Base-by-base conservation (phyloP, 225 moss, liverwort and hornwort genomes). In the Pseudisothecium myosuroides region DNA sequence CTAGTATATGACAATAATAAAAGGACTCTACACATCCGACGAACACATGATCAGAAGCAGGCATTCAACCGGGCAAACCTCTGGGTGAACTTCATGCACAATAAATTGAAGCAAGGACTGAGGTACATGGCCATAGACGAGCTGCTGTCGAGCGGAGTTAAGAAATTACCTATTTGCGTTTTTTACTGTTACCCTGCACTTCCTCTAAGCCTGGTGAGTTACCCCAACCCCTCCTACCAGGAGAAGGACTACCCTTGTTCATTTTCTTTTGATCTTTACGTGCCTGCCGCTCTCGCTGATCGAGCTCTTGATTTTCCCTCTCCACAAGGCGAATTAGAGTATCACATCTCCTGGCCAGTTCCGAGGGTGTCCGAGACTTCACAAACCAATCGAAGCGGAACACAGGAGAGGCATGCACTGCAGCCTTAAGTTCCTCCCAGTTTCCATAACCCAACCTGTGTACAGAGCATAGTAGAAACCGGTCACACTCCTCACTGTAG, bases 371-470 rank as follows among this genome's bases (percentile, higher is more conserved):
- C 78, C 99, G 93, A 72, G 99, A 99, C 88, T 99, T 99, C 56
- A 99, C 99, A 94, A 99, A 99, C 99, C 99, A 99, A 83, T 99
- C 99, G 81, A 99, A 99, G 75, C 99, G 93, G 74, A 99, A 99
- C 82, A 97, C 94, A 88, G 99, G 96, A 87, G 99, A 99, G 82
- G 95, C 94, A 85, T 96, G 97, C 83, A 99, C 96, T 58, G 97
- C 96, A 61, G 99, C 96, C 94, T 99, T 99, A 76, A 99, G 94
- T 89, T 99, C 99, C 90, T 99, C 99, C 99, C 99, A 99, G 83
- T 96, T 99, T 85, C 99, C 99, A 89, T 99, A 99, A 84, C 99
- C 99, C 88, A 97, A 92, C 90, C 95, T 96, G 96, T 99, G 97
- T 93, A 93, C 99, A 92, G 87, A 97, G 90, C 99, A 97, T 87